Base-by-base conservation (phyloP, 2,329 filamentous ascomycete species). In the Fusarium incarnatum region DNA sequence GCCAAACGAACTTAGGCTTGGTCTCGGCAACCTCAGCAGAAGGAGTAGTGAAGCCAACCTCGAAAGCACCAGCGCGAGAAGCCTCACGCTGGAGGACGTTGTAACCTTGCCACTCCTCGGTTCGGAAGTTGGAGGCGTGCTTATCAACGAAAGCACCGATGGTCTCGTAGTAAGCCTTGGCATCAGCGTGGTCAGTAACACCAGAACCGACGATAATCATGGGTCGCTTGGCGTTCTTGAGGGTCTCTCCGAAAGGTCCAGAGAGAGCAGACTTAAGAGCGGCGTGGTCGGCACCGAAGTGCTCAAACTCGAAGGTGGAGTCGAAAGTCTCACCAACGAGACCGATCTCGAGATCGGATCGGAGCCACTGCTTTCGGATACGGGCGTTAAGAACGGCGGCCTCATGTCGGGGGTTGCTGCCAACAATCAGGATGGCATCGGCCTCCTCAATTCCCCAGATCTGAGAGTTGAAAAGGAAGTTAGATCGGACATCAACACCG, bases 201-300 rank as follows among this genome's bases (percentile, higher is more conserved):
- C 91, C 94, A 73, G 94, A 97, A 71, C 96, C 96, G 60, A 98
- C 90, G 65, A 99, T 91, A 77, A 99, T 97, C 94, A 99, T 97
- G 55, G 96, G 96, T 75, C 89, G 91, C 88, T 98, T 92, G 46
- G 96, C 94, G 55, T 88, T 84, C 77, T 92, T 88, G 57, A 99
- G 89, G 84, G 94, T 97, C 88, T 98, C 94, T 80, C 95, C 95
- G 79, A 98, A 99, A 32, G 90, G 85, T 42, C 96, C 95, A 54
- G 92, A 85, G 60, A 99, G 89, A 48, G 93, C 93, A 76, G 90
- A 87, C 87, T 98, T 97, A 34, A 99, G 85, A 61, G 94, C 89
- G 32, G 88, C 88, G 66, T 92, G 87, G 80, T 95, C 92, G 54
- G 87, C 84, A 72, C 96, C 96, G 42, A 98, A 88, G 78, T 98